These are phyloP conservation scores for Trametes versicolor DNA, from an alignment of 1,284 basidiomycete genomes.

Conservation along the genomic window DNA sequence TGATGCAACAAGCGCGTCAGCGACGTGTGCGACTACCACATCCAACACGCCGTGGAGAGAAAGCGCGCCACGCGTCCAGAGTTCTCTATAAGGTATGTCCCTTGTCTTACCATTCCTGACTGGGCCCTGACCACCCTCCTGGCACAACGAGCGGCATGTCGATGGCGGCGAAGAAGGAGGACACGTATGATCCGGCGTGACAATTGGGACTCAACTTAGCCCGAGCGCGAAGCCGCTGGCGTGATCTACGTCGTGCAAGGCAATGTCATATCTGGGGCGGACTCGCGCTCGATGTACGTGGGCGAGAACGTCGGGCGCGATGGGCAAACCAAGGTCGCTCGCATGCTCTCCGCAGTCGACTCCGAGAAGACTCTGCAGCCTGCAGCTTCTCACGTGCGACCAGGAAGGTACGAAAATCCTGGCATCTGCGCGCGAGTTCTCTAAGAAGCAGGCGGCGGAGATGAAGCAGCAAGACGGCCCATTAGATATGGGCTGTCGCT, in stretches of 20 bases:
- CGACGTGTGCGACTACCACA: constrained; percentile 90
- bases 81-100: constrained; percentile 75
- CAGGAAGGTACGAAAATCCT: constrained; percentile 70
- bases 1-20: constrained; percentile 91
- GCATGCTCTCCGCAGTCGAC: constrained; percentile 65
- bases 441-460: constrained; percentile 42
- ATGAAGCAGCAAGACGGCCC: no score
- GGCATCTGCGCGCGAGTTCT: constrained; percentile 61
- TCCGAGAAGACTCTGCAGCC: constrained; percentile 67
- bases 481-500: no score
- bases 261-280: constrained; percentile 64
- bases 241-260: constrained; percentile 86
- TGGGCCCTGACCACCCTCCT: constrained; percentile 11
- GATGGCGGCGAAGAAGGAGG: constrained; percentile 57
- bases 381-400: constrained; percentile 67
- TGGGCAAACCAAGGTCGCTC: constrained; percentile 75
- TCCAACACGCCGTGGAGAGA: constrained; percentile 83
- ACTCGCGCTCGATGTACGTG: constrained; percentile 57
- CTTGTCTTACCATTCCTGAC: constrained; percentile 18
- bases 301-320: constrained; percentile 78
- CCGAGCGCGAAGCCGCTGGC: constrained; percentile 54
- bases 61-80: constrained; percentile 81
- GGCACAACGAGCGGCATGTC: constrained; percentile 77
- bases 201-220: constrained; percentile 81
- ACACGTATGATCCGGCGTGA: constrained; percentile 68